phyloP scores from a whole-genome alignment of 805 yeast genomes.

The Ogataea pilisensis region DNA sequence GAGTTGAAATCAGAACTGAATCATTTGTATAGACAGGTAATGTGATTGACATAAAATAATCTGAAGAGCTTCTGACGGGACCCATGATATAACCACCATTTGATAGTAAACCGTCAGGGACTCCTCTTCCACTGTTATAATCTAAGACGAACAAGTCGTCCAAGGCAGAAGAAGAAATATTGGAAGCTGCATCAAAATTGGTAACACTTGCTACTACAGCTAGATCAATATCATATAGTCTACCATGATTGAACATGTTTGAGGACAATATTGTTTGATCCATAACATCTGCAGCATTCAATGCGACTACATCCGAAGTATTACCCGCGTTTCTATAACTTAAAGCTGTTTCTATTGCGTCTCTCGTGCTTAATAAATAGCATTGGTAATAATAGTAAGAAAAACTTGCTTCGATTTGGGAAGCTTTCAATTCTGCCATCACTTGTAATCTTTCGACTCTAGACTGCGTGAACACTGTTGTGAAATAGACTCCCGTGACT shows the following conservation, averaged over 20 bases:
- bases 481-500: conserved; percentile 73
- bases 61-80: conserved; percentile 48
- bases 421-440: conserved; percentile 75
- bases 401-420: conserved; percentile 70
- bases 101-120: conserved; percentile 41
- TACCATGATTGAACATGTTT: conserved; percentile 57
- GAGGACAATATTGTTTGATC: conserved; percentile 64
- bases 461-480: conserved; percentile 53
- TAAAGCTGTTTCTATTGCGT: conserved; percentile 56
- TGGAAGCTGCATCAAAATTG: conserved; percentile 27
- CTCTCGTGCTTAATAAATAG: conserved; percentile 58
- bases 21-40: conserved; percentile 70
- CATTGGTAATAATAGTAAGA: conserved; percentile 64
- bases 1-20: conserved; percentile 58
- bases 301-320: conserved; percentile 46
- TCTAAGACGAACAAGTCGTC: conserved; percentile 34
- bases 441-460: conserved; percentile 71
- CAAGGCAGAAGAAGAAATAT: conserved; percentile 38
- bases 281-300: conserved; percentile 41
- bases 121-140: conserved; percentile 11
- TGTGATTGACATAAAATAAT: conserved; percentile 68
- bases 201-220: conserved; percentile 41
- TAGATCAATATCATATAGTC: conserved; percentile 61
- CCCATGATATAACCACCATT: conserved; percentile 57
- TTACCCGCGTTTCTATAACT: conserved; percentile 71